Conservation (phyloP, 2,329 filamentous ascomycete species). For the Hypoxylon sp. region DNA sequence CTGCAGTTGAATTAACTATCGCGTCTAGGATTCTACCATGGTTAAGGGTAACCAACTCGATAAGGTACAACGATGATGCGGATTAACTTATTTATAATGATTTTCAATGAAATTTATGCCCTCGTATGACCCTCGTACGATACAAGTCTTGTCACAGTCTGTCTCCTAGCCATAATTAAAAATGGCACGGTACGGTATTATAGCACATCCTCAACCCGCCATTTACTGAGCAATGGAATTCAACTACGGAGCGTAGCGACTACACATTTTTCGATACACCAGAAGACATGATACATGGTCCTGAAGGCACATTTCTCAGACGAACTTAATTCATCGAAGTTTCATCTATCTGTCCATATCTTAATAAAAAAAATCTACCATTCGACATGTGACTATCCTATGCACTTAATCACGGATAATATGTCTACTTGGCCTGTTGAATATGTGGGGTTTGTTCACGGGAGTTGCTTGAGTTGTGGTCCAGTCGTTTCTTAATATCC, state of each 20-base stretch:
- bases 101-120: not conserved
- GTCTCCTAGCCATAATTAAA: not conserved
- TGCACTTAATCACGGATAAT: not conserved
- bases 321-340: not conserved
- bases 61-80: conserved; percentile 28
- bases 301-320: not conserved
- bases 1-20: conserved; percentile 19
- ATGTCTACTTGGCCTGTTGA: not conserved
- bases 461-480: not conserved
- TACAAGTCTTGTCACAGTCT: not conserved
- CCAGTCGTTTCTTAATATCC: not conserved
- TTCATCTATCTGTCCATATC: too few species aligned
- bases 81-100: not conserved
- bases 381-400: not conserved
- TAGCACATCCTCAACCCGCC: not conserved
- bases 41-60: conserved; percentile 45
- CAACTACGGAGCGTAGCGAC: not conserved
- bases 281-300: not conserved
- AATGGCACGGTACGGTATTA: not conserved
- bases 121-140: not conserved
- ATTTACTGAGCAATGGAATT: not conserved
- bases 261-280: not conserved
- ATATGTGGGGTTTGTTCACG: not conserved
- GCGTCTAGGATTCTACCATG: conserved; percentile 44
- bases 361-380: too few species aligned